These are phyloP conservation scores for Sodiomyces alkalinus DNA, from an alignment of 2,329 filamentous ascomycete genomes.

Conservation along the genomic window DNA sequence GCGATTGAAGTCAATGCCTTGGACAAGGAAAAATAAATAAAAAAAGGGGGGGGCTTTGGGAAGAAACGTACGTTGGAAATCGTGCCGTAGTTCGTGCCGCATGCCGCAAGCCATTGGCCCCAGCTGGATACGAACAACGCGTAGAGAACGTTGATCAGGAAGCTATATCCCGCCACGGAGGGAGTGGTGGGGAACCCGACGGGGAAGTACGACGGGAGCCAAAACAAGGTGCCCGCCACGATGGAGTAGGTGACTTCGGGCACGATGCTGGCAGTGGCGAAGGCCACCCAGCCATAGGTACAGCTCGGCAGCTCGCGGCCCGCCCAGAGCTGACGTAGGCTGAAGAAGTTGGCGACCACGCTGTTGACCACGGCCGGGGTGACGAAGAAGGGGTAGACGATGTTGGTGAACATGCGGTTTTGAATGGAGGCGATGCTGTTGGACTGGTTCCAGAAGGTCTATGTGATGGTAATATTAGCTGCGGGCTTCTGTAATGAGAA, in stretches of 20 bases:
- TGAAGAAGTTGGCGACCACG: slow-evolving; percentile 64
- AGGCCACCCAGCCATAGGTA: slow-evolving; percentile 67
- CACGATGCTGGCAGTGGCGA: slow-evolving; percentile 57
- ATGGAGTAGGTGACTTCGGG: slow-evolving; percentile 59
- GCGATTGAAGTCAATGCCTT: too few species aligned
- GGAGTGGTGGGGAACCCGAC: slow-evolving; percentile 53
- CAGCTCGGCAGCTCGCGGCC: slow-evolving; percentile 56
- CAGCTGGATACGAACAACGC: slow-evolving; percentile 60
- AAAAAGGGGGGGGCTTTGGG: too few species aligned
- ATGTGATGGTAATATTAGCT: too few species aligned
- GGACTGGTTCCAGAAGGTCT: slow-evolving; percentile 60
- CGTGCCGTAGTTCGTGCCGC: slow-evolving; percentile 64
- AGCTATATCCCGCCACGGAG: slow-evolving; percentile 56
- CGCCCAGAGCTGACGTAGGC: slow-evolving; percentile 58
- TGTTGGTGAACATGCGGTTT: slow-evolving; percentile 61
- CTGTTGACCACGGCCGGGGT: slow-evolving; percentile 59
- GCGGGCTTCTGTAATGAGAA: too few species aligned
- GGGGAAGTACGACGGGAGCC: slow-evolving; percentile 62
- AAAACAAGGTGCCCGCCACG: slow-evolving; percentile 51
- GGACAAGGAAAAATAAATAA: neutral
- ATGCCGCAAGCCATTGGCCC: slow-evolving; percentile 78
- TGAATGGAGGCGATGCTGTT: slow-evolving; percentile 54
- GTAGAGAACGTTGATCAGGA: slow-evolving; percentile 65
- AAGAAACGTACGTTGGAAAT: slow-evolving; percentile 45
- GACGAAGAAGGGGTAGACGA: slow-evolving; percentile 45